Evolutionary conservation across 495 filamentous ascomycete genomes (phyloP), one percentile per base, ranked within the genome.

Genomic region (Xylaria palmicola): DNA sequence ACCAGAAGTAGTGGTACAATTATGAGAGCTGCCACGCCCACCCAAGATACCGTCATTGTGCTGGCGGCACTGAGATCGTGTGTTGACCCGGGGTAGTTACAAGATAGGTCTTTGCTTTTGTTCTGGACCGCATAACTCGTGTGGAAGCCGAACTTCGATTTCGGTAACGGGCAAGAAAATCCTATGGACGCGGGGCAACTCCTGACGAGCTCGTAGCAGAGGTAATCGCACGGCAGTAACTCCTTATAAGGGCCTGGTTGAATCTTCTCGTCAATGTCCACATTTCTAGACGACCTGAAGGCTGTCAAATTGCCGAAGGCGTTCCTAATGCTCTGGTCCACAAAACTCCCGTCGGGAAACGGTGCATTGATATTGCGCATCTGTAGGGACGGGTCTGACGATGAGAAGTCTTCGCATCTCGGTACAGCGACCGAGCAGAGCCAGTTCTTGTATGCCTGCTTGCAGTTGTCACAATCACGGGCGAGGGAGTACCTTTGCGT

Each of bases 391-490:
- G 58, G 53, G 1, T 78, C 73, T 0, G 64, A 51, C 26, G 79
- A 84, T 50, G 83, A 86, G 65, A 88, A 93, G 75, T 96, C 93
- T 63, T 86, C 85, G 80, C 94, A 99, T 40, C 90, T 88, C 0
- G 94, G 94, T 64, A 99, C 94, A 13, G 84, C 88, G 34, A 98
- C 93, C 48, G 90, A 85, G 77, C 94, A 99, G 40, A 99, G 86
- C 94, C 94, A 99, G 63, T 86, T 75, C 70, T 90, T 96, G 78
- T 99, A 99, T 6, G 91, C 90, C 2, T 63, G 60, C 7, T 79
- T 85, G 74, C 94, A 99, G 75, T 92, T 83, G 24, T 65, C 66
- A 77, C 94, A 99, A 67, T 72, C 82, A 24, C 85, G 81, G 0
- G 85, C 88, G 32, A 97, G 85, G 1, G 92, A 97, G 77, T 93